A percentile compares a stretch with the other conserved stretches of the same genome.
Evolutionary conservation across 768 basidiomycete genomes (phyloP).

Genomic region (Collybiopsis confluens): DNA sequence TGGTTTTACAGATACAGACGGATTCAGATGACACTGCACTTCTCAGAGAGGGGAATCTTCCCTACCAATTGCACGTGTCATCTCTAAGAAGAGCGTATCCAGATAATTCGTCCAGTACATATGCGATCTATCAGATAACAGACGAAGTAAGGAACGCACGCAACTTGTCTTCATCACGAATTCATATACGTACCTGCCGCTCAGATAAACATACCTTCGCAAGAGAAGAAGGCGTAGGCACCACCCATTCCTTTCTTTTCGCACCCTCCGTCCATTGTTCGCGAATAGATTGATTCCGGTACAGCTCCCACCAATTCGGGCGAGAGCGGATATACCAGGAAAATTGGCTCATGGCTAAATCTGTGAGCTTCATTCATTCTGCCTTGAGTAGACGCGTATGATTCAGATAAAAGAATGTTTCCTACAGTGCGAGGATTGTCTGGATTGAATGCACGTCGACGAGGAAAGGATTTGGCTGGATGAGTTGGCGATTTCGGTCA

Average conservation of each 20-base stretch:
- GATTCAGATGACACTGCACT: too few species aligned
- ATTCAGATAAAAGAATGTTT: not conserved
- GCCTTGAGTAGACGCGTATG: too few species aligned
- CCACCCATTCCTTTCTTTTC: constrained; percentile 22
- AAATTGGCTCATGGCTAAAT: constrained; percentile 46
- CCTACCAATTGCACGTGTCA: constrained; percentile 32
- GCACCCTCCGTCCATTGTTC: constrained; percentile 29
- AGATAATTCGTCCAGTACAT: constrained; percentile 44
- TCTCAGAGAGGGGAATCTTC: too few species aligned
- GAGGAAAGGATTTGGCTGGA: not conserved
- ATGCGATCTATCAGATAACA: constrained; percentile 29
- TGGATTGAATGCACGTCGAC: constrained; percentile 12
- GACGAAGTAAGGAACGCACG: not conserved
- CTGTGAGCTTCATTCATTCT: constrained; percentile 33
- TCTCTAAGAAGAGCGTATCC: constrained; percentile 42
- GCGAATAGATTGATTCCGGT: constrained; percentile 21
- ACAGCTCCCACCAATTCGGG: constrained; percentile 36
- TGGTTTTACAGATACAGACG: constrained; percentile 13
- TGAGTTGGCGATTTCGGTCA: not conserved
- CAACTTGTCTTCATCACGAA: not conserved
- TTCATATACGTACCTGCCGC: constrained; percentile 31
- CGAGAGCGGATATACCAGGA: constrained; percentile 39
- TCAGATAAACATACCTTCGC: constrained; percentile 29
- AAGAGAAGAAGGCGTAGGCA: constrained; percentile 30
- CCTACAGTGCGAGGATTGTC: constrained; percentile 46